A percentile compares a stretch with the other conserved stretches of the same genome.
These are phyloP conservation scores for Moesziomyces globuligerus DNA, from an alignment of 1,284 basidiomycete genomes.

Conservation along the genomic window DNA sequence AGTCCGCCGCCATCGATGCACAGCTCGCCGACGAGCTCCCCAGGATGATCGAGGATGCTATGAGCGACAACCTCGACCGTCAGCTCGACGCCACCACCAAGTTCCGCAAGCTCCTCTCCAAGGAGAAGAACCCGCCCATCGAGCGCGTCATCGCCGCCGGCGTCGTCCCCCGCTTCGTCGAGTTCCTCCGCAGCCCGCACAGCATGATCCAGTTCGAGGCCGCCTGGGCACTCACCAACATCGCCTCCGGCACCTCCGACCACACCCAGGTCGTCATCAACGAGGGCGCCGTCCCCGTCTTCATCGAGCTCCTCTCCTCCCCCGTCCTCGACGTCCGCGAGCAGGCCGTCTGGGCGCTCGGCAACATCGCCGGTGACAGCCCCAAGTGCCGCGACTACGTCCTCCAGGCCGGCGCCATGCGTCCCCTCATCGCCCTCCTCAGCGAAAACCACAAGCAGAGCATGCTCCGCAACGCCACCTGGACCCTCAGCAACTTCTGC, in stretches of 20 bases:
- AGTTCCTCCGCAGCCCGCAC: slow-evolving; percentile 87
- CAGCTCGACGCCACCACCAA: slow-evolving; percentile 93
- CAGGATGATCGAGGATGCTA: slow-evolving; percentile 87
- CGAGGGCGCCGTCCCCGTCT: slow-evolving; percentile 94
- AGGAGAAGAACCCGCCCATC: slow-evolving; percentile 99
- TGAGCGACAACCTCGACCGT: slow-evolving; percentile 87
- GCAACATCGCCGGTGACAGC: slow-evolving; percentile 67
- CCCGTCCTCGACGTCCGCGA: slow-evolving; percentile 66
- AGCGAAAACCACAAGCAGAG: slow-evolving; percentile 67
- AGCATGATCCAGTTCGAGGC: slow-evolving; percentile 99
- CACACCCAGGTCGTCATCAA: slow-evolving; percentile 98
- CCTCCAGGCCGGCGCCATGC: slow-evolving; percentile 61
- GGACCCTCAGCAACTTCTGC: slow-evolving; percentile 67
- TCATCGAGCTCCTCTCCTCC: slow-evolving; percentile 74
- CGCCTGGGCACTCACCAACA: slow-evolving; percentile 99
- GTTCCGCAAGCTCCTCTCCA: slow-evolving; percentile 94
- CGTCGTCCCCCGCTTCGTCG: slow-evolving; percentile 95
- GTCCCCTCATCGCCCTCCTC: slow-evolving; percentile 62
- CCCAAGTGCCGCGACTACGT: slow-evolving; percentile 67
- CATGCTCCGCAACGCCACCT: slow-evolving; percentile 67
- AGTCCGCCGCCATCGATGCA: slow-evolving; percentile 51
- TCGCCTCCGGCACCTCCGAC: slow-evolving; percentile 97
- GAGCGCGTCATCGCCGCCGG: slow-evolving; percentile 98
- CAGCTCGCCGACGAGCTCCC: slow-evolving; percentile 82
- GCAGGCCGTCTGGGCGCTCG: slow-evolving; percentile 67